phyloP scores from a whole-genome alignment of 2,329 filamentous ascomycete species.

The Aschersonia sp. region DNA sequence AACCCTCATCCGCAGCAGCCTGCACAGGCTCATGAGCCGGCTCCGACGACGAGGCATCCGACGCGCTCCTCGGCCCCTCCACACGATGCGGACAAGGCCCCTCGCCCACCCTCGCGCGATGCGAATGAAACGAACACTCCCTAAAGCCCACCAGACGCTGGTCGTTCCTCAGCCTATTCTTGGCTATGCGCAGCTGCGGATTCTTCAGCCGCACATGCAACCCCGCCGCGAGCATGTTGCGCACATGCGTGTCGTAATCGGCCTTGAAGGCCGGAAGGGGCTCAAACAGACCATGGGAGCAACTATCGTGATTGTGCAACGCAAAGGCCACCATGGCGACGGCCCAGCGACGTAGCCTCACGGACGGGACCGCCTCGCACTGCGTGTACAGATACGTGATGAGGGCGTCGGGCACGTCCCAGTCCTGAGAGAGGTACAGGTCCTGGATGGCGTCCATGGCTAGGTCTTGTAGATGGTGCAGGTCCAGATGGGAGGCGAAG shows the following conservation, averaged over 20 bases:
- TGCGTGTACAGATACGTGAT: conserved; percentile 38
- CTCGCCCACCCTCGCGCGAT: conserved; percentile 38
- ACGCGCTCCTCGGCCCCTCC: too few species aligned
- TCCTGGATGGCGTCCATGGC: conserved; percentile 46
- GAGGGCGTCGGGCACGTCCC: conserved; percentile 38
- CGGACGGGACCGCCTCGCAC: conserved; percentile 32
- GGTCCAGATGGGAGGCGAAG: conserved; percentile 36
- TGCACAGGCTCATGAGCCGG: too few species aligned
- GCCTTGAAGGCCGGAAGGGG: conserved; percentile 29
- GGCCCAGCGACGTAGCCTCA: conserved; percentile 42
- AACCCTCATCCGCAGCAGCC: too few species aligned
- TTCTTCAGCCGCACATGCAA: conserved; percentile 43
- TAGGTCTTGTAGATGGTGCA: conserved; percentile 37
- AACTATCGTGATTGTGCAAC: conserved; percentile 12
- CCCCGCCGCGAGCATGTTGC: conserved; percentile 34
- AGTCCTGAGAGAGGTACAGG: conserved; percentile 42
- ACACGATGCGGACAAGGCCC: conserved; percentile 31
- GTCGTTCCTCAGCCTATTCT: conserved; percentile 39
- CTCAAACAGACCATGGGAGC: conserved; percentile 19
- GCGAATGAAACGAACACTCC: conserved; percentile 46
- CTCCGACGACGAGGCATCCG: neutral
- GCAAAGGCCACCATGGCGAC: conserved; percentile 47
- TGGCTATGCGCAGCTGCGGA: conserved; percentile 42
- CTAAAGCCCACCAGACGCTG: conserved; percentile 46
- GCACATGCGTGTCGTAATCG: conserved; percentile 37